Evolutionary conservation across 1,284 basidiomycete genomes (phyloP).

Genomic region (Irpex sp.): DNA sequence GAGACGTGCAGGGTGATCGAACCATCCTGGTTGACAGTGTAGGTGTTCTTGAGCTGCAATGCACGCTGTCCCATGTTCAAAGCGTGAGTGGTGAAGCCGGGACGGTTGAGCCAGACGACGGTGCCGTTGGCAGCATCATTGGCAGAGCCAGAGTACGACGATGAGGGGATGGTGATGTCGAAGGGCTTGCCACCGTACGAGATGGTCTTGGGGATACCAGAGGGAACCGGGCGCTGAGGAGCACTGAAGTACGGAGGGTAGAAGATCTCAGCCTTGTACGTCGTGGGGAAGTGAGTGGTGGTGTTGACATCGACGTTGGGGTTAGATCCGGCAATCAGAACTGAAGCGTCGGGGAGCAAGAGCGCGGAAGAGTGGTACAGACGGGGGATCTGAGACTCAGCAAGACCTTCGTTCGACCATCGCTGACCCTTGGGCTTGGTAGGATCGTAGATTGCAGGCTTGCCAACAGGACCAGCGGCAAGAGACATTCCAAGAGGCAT

Average conservation of each 20-base stretch:
- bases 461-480: conserved; percentile 62
- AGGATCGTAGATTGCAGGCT: conserved; percentile 78
- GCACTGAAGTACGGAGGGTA: conserved; percentile 83
- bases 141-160: conserved; percentile 62
- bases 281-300: conserved; percentile 74
- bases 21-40: conserved; percentile 76
- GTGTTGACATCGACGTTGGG: conserved; percentile 86
- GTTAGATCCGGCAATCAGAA: conserved; percentile 90
- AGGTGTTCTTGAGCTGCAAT: conserved; percentile 77
- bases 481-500: conserved; percentile 69
- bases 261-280: conserved; percentile 86
- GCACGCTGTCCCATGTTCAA: conserved; percentile 93
- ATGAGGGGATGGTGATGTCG: conserved; percentile 58
- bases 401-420: conserved; percentile 72
- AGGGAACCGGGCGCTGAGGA: conserved; percentile 65
- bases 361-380: conserved; percentile 91
- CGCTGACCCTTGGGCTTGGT: conserved; percentile 57
- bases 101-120: conserved; percentile 77
- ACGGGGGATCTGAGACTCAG: conserved; percentile 61
- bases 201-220: conserved; percentile 70
- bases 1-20: conserved; percentile 72
- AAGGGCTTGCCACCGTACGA: conserved; percentile 87
- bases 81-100: conserved; percentile 92
- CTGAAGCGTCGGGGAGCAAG: conserved; percentile 83
- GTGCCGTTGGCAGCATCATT: conserved; percentile 75